phyloP scores from a whole-genome alignment of 2,329 filamentous ascomycete species.

The Fulvia fulva region DNA sequence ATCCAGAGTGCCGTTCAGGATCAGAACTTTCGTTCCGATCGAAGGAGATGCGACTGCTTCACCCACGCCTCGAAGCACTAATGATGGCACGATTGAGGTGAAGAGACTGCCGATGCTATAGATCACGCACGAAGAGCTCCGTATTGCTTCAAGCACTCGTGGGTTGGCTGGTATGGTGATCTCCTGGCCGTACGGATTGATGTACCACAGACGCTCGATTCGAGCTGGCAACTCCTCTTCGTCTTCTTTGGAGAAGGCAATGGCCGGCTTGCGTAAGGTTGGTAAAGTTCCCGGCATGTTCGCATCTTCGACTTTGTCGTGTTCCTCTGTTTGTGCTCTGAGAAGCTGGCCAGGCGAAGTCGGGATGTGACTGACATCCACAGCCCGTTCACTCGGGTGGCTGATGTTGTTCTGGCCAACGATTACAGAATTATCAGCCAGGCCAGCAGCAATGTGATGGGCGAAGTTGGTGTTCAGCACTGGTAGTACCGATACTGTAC shows the following conservation, averaged over 20 bases:
- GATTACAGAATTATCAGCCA: constrained; percentile 72
- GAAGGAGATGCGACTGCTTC: constrained; percentile 50
- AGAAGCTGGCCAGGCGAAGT: constrained; percentile 25
- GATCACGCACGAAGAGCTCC: constrained; percentile 63
- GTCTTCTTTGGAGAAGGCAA: constrained; percentile 71
- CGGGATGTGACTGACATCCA: constrained; percentile 24
- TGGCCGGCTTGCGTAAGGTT: constrained; percentile 73
- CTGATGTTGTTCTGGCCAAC: constrained; percentile 91
- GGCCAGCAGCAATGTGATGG: constrained; percentile 83
- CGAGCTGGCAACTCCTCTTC: constrained; percentile 72
- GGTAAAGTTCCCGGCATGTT: constrained; percentile 78
- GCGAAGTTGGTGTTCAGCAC: constrained; percentile 94
- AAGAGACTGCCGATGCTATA: constrained; percentile 95
- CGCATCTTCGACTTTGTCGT: constrained; percentile 71
- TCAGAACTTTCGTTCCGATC: constrained; percentile 69
- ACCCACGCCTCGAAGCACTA: constrained; percentile 74
- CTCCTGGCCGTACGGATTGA: constrained; percentile 97
- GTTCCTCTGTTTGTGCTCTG: constrained; percentile 45
- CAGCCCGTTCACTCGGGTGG: constrained; percentile 65
- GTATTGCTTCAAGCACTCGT: constrained; percentile 67
- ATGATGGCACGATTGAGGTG: constrained; percentile 78
- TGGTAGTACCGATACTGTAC: constrained; percentile 73
- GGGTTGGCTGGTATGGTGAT: constrained; percentile 82
- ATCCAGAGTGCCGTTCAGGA: constrained; percentile 79
- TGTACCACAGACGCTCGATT: constrained; percentile 88